Evolutionary conservation across 305 asterid genomes (phyloP).

Genomic region (Fraxinus sp.): DNA sequence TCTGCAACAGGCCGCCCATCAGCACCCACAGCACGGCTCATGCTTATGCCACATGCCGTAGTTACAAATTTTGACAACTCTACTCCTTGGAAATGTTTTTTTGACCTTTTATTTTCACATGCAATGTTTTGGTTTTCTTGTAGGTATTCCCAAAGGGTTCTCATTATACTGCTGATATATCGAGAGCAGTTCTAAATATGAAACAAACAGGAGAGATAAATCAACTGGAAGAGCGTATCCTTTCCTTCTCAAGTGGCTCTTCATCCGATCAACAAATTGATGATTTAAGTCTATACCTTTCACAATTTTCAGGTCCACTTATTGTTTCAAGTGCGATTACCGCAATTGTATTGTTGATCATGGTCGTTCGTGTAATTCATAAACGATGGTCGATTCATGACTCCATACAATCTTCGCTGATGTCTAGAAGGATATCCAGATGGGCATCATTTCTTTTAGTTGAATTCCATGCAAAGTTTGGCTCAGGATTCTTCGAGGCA

Average conservation of each 20-base stretch:
- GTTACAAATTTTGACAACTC: neutral
- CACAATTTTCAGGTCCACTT: neutral
- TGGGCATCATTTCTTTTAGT: neutral
- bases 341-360: neutral
- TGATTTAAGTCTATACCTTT: neutral
- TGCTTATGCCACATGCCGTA: neutral
- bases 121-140: neutral
- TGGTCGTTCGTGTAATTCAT: neutral
- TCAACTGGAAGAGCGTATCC: neutral
- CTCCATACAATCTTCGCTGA: neutral
- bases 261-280: neutral
- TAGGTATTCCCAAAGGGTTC: slow-evolving; percentile 1
- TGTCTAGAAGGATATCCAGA: neutral
- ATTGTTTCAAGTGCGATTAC: neutral
- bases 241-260: neutral
- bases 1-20: neutral
- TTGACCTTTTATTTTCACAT: neutral
- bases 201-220: neutral
- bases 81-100: neutral
- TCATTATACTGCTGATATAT: neutral
- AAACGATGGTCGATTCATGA: neutral
- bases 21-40: neutral
- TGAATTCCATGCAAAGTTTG: neutral
- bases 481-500: neutral
- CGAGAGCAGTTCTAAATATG: neutral